Evolutionary conservation across 1,284 basidiomycete genomes (phyloP).

Genomic region (Marasmius tenuissimus): DNA sequence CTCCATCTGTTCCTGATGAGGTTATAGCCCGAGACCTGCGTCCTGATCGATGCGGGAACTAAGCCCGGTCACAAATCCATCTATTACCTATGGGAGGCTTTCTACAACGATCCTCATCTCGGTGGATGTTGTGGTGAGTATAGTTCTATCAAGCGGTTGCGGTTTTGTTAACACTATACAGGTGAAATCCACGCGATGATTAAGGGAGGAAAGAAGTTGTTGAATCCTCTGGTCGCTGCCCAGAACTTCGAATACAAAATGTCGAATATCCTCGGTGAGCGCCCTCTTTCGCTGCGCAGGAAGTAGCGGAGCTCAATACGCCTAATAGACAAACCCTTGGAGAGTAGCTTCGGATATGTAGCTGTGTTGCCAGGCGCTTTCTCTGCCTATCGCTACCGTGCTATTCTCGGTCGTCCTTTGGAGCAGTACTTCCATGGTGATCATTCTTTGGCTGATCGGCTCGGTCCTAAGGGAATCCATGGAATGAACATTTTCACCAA

Average conservation of each 20-base stretch:
- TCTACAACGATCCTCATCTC: constrained; percentile 68
- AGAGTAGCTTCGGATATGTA: constrained; percentile 94
- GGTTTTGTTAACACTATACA: constrained; percentile 12
- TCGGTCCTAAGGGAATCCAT: constrained; percentile 92
- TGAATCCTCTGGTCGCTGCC: constrained; percentile 92
- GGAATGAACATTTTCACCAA: constrained; percentile 99
- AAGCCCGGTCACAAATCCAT: constrained; percentile 97
- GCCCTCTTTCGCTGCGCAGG: background rate
- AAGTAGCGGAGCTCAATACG: background rate
- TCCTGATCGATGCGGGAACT: constrained; percentile 92
- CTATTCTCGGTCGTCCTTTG: constrained; percentile 89
- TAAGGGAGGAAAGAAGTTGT: constrained; percentile 85
- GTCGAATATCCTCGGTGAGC: constrained; percentile 86
- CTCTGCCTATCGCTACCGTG: constrained; percentile 90
- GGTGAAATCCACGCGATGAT: constrained; percentile 97
- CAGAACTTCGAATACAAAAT: constrained; percentile 99
- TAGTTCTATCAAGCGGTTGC: background rate
- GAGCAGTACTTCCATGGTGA: constrained; percentile 99
- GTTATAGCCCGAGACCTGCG: constrained; percentile 82
- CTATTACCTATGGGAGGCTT: constrained; percentile 96
- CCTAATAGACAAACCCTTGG: constrained; percentile 80
- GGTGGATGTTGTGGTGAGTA: constrained; percentile 49
- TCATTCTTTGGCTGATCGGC: constrained; percentile 88
- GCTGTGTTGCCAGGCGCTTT: constrained; percentile 96
- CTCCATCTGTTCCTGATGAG: constrained; percentile 1